Conservation (phyloP, 192 early-diverging fungal species). For the Linnemannia exigua region DNA sequence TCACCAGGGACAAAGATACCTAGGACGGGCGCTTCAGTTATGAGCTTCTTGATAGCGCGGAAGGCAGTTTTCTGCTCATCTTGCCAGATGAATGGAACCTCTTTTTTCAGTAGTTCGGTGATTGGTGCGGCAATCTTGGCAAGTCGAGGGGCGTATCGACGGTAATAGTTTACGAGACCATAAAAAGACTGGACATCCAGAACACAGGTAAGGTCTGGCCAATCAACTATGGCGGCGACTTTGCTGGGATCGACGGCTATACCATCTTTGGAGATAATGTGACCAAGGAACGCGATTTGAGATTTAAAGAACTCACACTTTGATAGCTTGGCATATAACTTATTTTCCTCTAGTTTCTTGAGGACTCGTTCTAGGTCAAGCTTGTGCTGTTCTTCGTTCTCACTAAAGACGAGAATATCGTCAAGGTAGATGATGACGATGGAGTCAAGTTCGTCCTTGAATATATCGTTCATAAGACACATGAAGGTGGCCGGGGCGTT, state of each 20-base stretch:
- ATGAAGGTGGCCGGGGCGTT: too few species aligned
- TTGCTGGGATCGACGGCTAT: constrained; percentile 28
- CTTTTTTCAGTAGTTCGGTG: constrained; percentile 33
- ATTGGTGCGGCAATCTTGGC: constrained; percentile 21
- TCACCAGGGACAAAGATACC: neutral
- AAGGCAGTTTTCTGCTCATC: constrained; percentile 21
- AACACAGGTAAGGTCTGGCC: constrained; percentile 27
- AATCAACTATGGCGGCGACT: constrained; percentile 24
- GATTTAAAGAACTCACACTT: neutral
- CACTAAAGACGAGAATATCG: too few species aligned
- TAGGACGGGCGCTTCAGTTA: constrained; percentile 11
- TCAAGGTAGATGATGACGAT: too few species aligned
- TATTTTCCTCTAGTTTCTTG: neutral
- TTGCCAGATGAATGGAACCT: too few species aligned
- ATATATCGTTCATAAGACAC: too few species aligned
- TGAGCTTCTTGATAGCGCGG: neutral
- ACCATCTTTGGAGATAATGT: neutral
- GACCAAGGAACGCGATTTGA: neutral
- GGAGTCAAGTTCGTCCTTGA: too few species aligned
- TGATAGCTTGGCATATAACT: neutral
- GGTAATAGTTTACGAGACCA: constrained; percentile 53
- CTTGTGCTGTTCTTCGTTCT: too few species aligned
- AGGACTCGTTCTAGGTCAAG: neutral
- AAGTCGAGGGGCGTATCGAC: constrained; percentile 28
- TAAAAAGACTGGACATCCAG: constrained; percentile 43